phyloP scores from a whole-genome alignment of 2,329 filamentous ascomycete genomes.

The Xylariaceae sp. region DNA sequence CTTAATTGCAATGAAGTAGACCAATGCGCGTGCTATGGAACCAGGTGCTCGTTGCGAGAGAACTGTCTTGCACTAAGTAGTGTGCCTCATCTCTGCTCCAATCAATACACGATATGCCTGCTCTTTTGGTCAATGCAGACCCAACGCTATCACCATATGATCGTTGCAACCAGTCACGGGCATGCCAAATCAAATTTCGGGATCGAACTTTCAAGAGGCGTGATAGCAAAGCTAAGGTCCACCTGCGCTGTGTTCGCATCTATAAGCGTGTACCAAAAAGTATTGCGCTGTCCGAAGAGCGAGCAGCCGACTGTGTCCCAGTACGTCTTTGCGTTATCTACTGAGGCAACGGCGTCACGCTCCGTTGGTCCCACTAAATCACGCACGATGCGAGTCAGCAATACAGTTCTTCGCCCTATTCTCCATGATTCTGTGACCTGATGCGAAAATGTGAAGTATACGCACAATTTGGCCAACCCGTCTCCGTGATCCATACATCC shows the following conservation, averaged over 20 bases:
- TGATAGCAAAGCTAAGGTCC: constrained; percentile 38
- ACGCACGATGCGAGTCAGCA: constrained; percentile 3
- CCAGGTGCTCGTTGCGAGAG: too few relatives aligned
- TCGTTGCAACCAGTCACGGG: neutral
- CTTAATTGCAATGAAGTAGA: too few relatives aligned
- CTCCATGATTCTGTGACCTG: neutral
- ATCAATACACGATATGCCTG: neutral
- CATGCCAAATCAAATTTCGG: constrained; percentile 38
- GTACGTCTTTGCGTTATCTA: constrained; percentile 39
- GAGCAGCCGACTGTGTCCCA: constrained; percentile 42
- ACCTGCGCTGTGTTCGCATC: constrained; percentile 50
- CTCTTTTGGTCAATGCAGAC: neutral
- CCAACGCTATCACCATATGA: neutral
- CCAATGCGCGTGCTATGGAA: too few relatives aligned
- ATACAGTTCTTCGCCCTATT: neutral
- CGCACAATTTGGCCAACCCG: constrained; percentile 40
- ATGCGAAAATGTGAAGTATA: constrained; percentile 1
- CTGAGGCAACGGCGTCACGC: constrained; percentile 36
- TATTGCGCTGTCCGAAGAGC: constrained; percentile 43
- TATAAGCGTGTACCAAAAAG: constrained; percentile 62
- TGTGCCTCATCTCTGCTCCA: too few relatives aligned
- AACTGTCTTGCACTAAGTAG: too few relatives aligned
- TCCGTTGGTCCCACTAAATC: constrained; percentile 34
- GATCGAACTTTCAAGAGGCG: constrained; percentile 26
- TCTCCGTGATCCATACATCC: constrained; percentile 40